A percentile compares a stretch with the other conserved stretches of the same genome.
Evolutionary conservation across 1,284 basidiomycete genomes (phyloP).

Genomic region (Filobasidium uniguttulatum): DNA sequence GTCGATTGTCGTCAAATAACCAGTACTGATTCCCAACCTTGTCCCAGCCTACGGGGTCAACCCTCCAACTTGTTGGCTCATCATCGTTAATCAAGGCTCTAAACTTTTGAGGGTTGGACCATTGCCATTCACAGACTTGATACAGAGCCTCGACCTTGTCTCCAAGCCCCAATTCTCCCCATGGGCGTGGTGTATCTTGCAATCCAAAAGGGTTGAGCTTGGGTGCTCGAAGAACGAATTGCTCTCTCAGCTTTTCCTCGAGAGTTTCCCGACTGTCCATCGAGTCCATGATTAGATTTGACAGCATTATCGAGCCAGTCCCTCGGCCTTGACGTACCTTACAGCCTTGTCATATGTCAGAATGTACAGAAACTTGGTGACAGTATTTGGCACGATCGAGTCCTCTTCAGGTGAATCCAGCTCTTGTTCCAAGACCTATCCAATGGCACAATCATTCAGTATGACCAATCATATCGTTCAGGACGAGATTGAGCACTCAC

Average conservation of each 20-base stretch:
- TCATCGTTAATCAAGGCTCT: constrained; percentile 39
- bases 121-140: constrained; percentile 45
- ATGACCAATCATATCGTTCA: not conserved
- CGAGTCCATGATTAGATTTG: not conserved
- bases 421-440: constrained; percentile 38
- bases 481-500: constrained; percentile 4
- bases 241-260: constrained; percentile 29
- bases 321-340: constrained; percentile 33
- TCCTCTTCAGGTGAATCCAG: constrained; percentile 38
- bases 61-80: constrained; percentile 40
- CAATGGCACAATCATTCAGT: not conserved
- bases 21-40: constrained; percentile 42
- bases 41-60: constrained; percentile 45
- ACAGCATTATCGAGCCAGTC: not conserved
- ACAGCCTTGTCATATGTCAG: constrained; percentile 41
- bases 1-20: constrained; percentile 44
- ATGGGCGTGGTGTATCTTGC: constrained; percentile 30
- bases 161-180: constrained; percentile 38
- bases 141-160: constrained; percentile 39
- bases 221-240: constrained; percentile 32
- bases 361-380: constrained; percentile 39
- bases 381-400: constrained; percentile 35
- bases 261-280: constrained; percentile 29
- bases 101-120: constrained; percentile 41
- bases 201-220: constrained; percentile 28